Evolutionary conservation across 2,329 filamentous ascomycete genomes (phyloP).

Genomic region (Allantophomopsis cytisporea): DNA sequence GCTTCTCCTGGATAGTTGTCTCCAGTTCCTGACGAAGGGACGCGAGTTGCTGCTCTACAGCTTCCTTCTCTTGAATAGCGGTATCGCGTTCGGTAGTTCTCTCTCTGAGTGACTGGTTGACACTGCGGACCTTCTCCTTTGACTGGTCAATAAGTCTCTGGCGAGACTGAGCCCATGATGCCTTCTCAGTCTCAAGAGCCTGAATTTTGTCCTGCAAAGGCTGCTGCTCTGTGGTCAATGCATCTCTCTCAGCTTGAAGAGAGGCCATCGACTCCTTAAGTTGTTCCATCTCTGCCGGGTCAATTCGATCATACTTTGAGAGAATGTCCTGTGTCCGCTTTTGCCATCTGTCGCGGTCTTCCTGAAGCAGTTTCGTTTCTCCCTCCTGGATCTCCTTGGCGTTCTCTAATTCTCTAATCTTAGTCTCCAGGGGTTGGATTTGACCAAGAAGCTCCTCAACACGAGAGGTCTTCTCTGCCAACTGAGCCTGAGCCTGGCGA

Average conservation of each 20-base stretch:
- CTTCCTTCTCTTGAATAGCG: slow-evolving; percentile 27
- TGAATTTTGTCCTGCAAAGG: slow-evolving; percentile 39
- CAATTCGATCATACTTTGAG: slow-evolving; percentile 88
- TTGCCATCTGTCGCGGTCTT: slow-evolving; percentile 90
- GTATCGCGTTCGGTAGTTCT: slow-evolving; percentile 27
- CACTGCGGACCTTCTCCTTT: slow-evolving; percentile 42
- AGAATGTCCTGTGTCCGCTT: slow-evolving; percentile 92
- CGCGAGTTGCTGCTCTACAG: slow-evolving; percentile 16
- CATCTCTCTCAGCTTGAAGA: slow-evolving; percentile 51
- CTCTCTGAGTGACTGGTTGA: slow-evolving; percentile 40
- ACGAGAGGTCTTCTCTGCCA: slow-evolving; percentile 61
- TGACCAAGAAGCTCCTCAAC: slow-evolving; percentile 62
- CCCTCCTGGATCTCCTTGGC: slow-evolving; percentile 53
- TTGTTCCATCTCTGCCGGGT: slow-evolving; percentile 83
- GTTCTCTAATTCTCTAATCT: slow-evolving; percentile 70
- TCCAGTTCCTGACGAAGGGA: slow-evolving; percentile 33
- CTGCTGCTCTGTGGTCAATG: slow-evolving; percentile 20
- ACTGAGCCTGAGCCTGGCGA: slow-evolving; percentile 61
- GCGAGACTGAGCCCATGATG: slow-evolving; percentile 35
- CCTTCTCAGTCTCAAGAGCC: slow-evolving; percentile 38
- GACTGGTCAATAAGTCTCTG: slow-evolving; percentile 46
- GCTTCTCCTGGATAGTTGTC: slow-evolving; percentile 22
- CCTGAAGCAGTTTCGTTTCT: slow-evolving; percentile 77
- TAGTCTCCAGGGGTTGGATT: slow-evolving; percentile 71
- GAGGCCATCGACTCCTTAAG: slow-evolving; percentile 65